phyloP scores from a whole-genome alignment of 306 rosid species.

The Bauhinia variegata region DNA sequence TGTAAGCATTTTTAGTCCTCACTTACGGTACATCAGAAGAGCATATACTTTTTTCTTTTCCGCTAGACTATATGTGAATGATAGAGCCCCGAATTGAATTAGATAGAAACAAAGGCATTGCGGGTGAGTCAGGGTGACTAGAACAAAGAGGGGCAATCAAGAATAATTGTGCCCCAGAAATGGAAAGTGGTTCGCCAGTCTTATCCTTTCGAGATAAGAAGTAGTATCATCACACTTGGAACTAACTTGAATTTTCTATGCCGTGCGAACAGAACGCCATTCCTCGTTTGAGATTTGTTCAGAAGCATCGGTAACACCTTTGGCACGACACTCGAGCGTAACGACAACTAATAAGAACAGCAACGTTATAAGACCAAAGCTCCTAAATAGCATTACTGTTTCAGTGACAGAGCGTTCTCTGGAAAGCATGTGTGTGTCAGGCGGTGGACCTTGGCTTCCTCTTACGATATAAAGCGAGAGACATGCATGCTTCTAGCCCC shows the following conservation, averaged over 20 bases:
- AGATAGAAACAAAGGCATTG: too few relatives aligned
- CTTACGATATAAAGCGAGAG: background rate
- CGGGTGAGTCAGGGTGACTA: too few relatives aligned
- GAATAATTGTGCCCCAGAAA: too few relatives aligned
- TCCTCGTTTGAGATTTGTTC: slow-evolving; percentile 15
- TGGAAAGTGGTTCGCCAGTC: too few relatives aligned
- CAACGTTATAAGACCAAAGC: slow-evolving; percentile 24
- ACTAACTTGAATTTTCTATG: too few relatives aligned
- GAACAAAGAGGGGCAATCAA: too few relatives aligned
- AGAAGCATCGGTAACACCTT: slow-evolving; percentile 27
- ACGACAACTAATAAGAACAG: slow-evolving; percentile 42
- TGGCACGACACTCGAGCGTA: slow-evolving; percentile 25
- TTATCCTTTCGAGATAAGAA: too few relatives aligned
- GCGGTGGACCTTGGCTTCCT: slow-evolving; percentile 33
- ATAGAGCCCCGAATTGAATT: too few relatives aligned
- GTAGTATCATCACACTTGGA: too few relatives aligned
- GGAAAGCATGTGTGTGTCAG: slow-evolving; percentile 41
- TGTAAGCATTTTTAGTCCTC: background rate
- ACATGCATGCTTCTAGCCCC: too few relatives aligned
- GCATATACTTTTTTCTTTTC: background rate
- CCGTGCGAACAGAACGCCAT: too few relatives aligned
- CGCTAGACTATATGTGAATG: slow-evolving; percentile 5
- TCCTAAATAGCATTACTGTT: slow-evolving; percentile 10
- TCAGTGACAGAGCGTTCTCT: too few relatives aligned
- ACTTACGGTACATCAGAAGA: slow-evolving; percentile 4